phyloP scores from a whole-genome alignment of 345 rosid genomes.

The Camelina laxa region DNA sequence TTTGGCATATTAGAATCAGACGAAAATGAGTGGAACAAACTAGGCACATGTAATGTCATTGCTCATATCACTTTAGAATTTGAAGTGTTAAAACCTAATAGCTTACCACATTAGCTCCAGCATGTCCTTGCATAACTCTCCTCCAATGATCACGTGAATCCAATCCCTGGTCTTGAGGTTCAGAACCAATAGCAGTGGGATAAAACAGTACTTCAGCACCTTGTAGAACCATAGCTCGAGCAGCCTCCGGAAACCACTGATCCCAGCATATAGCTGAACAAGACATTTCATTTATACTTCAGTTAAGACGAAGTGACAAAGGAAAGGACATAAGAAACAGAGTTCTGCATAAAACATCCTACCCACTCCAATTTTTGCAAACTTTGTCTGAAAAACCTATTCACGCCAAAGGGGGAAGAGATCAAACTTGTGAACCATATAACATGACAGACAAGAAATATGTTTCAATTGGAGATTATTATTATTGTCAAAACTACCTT shows the following conservation, averaged over 20 bases:
- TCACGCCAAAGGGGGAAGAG: slow-evolving; percentile 26
- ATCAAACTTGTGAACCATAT: slow-evolving; percentile 17
- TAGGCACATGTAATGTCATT: neutral
- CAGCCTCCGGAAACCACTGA: slow-evolving; percentile 94
- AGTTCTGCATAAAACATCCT: slow-evolving; percentile 36
- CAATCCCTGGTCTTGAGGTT: slow-evolving; percentile 91
- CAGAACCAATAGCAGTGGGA: slow-evolving; percentile 96
- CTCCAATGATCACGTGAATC: slow-evolving; percentile 94
- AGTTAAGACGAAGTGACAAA: slow-evolving; percentile 7
- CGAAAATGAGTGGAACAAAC: neutral
- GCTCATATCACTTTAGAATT: neutral
- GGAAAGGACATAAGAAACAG: slow-evolving; percentile 2
- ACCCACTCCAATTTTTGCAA: slow-evolving; percentile 93
- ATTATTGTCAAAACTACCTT: slow-evolving; percentile 62
- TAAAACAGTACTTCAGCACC: slow-evolving; percentile 89
- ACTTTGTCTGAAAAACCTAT: slow-evolving; percentile 90
- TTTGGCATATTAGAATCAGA: neutral
- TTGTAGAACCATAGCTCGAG: slow-evolving; percentile 85
- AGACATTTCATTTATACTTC: slow-evolving; percentile 21
- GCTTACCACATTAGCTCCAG: slow-evolving; percentile 93
- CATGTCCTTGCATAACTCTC: slow-evolving; percentile 98
- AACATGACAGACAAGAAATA: neutral
- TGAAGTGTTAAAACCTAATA: slow-evolving; percentile 3
- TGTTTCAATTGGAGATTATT: neutral
- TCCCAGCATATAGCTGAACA: slow-evolving; percentile 91